phyloP scores from a whole-genome alignment of 176 grass and related monocot species.

The Ananas comosus region DNA sequence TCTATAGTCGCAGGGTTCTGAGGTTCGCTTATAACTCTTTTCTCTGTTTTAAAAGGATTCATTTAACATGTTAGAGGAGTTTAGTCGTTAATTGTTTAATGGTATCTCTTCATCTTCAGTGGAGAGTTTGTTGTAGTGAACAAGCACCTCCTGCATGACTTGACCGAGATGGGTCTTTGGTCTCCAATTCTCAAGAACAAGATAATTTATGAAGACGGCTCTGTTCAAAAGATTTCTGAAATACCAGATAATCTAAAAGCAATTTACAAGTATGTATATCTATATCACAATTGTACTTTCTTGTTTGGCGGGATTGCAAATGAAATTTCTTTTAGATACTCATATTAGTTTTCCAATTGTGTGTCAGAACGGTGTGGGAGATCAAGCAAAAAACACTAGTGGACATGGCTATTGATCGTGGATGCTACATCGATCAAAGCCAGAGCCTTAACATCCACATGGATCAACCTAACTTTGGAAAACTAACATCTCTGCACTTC shows the following conservation, averaged over 20 bases:
- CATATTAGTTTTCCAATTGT: conserved; percentile 13
- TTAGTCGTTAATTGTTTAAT: not conserved
- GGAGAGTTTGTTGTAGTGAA: conserved; percentile 99
- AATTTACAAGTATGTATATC: conserved; percentile 73
- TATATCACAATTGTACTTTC: not conserved
- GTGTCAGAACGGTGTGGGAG: conserved; percentile 89
- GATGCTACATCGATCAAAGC: conserved; percentile 96
- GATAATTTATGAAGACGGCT: conserved; percentile 92
- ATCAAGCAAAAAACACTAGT: conserved; percentile 98
- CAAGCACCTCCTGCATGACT: conserved; percentile 96
- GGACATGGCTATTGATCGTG: conserved; percentile 95
- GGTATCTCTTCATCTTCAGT: conserved; percentile 31
- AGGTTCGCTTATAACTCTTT: conserved; percentile 39
- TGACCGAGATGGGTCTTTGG: conserved; percentile 95
- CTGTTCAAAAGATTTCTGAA: conserved; percentile 72
- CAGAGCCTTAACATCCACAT: conserved; percentile 99
- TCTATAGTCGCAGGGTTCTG: conserved; percentile 66
- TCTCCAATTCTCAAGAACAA: conserved; percentile 71
- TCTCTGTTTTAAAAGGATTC: not conserved
- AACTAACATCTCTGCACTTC: conserved; percentile 90
- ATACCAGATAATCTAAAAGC: conserved; percentile 83
- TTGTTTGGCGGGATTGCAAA: not conserved
- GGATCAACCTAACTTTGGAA: conserved; percentile 93
- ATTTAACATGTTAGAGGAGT: not conserved
- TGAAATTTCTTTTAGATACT: not conserved